Percentiles rank a stretch among this genome's conserved stretches.
Conservation (phyloP, 306 rosid species). For the Aeschynomene evenia region DNA sequence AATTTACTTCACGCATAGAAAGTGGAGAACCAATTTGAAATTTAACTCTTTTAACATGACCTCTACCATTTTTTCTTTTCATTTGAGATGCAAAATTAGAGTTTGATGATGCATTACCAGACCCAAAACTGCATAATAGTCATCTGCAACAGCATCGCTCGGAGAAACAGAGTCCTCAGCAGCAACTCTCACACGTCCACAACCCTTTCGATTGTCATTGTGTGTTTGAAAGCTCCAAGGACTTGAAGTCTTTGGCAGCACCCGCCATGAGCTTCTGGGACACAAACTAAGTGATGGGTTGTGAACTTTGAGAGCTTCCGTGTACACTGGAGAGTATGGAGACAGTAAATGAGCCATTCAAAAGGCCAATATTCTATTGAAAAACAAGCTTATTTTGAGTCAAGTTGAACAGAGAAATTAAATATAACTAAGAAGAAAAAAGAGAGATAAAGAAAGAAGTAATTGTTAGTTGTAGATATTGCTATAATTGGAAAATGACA, state of each 20-base stretch:
- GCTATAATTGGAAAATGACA: conserved; percentile 22
- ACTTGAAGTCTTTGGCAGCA: conserved; percentile 29
- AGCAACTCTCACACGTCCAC: conserved; percentile 60
- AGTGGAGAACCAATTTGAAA: no score
- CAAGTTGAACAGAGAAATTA: not conserved
- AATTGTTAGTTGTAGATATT: conserved; percentile 7
- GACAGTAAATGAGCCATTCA: conserved; percentile 69
- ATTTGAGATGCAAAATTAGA: not conserved
- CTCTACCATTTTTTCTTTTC: no score
- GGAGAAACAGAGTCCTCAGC: conserved; percentile 51
- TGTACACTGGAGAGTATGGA: conserved; percentile 64
- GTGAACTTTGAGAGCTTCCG: conserved; percentile 62
- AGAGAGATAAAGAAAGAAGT: not conserved
- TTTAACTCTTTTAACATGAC: no score
- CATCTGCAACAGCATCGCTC: conserved; percentile 60
- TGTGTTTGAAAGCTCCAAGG: conserved; percentile 37
- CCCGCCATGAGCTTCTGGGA: conserved; percentile 48
- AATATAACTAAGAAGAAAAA: no score
- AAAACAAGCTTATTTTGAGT: not conserved
- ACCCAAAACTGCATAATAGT: conserved; percentile 87
- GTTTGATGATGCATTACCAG: conserved; percentile 55
- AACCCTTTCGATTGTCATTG: conserved; percentile 43
- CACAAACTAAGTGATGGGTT: conserved; percentile 43
- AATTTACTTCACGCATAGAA: no score
- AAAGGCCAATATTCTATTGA: not conserved